Evolutionary conservation across 2,329 filamentous ascomycete genomes (phyloP).

Genomic region (Fonsecaea nubica): DNA sequence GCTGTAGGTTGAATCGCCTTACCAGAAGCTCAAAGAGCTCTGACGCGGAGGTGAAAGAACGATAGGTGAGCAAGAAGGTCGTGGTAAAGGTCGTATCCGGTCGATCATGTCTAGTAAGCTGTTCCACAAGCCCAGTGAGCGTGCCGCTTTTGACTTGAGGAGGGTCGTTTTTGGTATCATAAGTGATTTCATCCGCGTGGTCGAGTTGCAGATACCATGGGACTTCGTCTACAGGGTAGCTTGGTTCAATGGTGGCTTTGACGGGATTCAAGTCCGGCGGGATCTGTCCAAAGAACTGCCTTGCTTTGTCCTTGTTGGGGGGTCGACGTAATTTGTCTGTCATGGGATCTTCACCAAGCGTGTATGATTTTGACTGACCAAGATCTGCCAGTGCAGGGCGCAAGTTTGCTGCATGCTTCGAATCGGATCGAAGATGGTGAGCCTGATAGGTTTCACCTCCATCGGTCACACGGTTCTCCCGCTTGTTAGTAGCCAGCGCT

Average conservation of each 20-base stretch:
- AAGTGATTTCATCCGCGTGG: conserved; percentile 85
- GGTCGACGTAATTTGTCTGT: conserved; percentile 49
- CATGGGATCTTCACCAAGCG: conserved; percentile 45
- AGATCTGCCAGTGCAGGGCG: conserved; percentile 47
- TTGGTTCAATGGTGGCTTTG: conserved; percentile 28
- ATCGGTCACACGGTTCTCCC: conserved; percentile 50
- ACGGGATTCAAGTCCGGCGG: conserved; percentile 46
- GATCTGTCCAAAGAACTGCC: conserved; percentile 56
- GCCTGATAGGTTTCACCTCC: conserved; percentile 58
- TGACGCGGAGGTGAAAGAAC: conserved; percentile 87
- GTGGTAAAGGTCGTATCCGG: conserved; percentile 95
- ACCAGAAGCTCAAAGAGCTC: conserved; percentile 94
- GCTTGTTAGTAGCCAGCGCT: conserved; percentile 58
- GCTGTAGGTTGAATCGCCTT: conserved; percentile 89
- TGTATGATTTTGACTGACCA: conserved; percentile 51
- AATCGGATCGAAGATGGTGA: conserved; percentile 58
- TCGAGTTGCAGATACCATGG: conserved; percentile 87
- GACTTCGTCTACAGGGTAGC: conserved; percentile 70
- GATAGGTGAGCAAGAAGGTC: conserved; percentile 95
- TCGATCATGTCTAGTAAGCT: conserved; percentile 93
- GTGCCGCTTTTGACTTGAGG: conserved; percentile 87
- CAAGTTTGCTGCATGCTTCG: conserved; percentile 50
- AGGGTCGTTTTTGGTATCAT: conserved; percentile 79
- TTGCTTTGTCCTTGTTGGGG: conserved; percentile 54
- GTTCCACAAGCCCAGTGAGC: conserved; percentile 85